Base-by-base conservation (phyloP, 441 rosid genomes). In the Pelargonium cotyledonis region DNA sequence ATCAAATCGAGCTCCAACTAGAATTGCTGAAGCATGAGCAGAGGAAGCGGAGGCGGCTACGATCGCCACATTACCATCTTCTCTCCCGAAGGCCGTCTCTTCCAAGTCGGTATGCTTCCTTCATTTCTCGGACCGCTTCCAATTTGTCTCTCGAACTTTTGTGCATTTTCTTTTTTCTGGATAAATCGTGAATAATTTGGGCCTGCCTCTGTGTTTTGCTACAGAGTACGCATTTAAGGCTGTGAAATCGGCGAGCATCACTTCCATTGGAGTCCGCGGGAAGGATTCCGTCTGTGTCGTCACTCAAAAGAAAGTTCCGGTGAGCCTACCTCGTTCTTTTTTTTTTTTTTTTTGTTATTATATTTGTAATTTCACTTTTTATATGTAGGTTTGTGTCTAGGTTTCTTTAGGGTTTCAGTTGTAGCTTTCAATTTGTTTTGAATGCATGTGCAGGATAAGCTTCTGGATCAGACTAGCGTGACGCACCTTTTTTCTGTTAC, bases 1-100 rank as follows among this genome's bases (percentile, higher is more conserved):
- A 38, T 38, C 41, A 38, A 38, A 38, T 38, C 41, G 7, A 15
- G 60, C 21, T 15, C 60, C 21, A 16, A 53, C 60, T 18, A 53
- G 60, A 53, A 4, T 53, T 18, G 43, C 15, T 35, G 11, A 31
- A 23, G 1, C 11, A 94, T 94, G 99, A 94, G 98, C 63, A 85
- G 97, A 82, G 98, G 96, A 81, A 93, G 97, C 60, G 97, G 97
- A 70, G 95, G 85, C 0, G 98, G 97, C 6, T 93, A 93, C 84
- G 98, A 94, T 88, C 95, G 99, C 35, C 99, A 89, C 78, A 94
- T 94, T 79, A 91, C 97, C 41, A 91, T 94, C 80, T 94, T 94
- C 89, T 94, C 99, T 0, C 99, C 97, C 10, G 99, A 94, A 76
- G 97, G 99, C 66, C 99, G 99, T 60, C 97, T 89, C 80, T 94